Percentiles rank a stretch among this genome's conserved stretches.
Evolutionary conservation across 2,329 filamentous ascomycete species (phyloP).

Genomic region (Ophiostoma fasciatum): DNA sequence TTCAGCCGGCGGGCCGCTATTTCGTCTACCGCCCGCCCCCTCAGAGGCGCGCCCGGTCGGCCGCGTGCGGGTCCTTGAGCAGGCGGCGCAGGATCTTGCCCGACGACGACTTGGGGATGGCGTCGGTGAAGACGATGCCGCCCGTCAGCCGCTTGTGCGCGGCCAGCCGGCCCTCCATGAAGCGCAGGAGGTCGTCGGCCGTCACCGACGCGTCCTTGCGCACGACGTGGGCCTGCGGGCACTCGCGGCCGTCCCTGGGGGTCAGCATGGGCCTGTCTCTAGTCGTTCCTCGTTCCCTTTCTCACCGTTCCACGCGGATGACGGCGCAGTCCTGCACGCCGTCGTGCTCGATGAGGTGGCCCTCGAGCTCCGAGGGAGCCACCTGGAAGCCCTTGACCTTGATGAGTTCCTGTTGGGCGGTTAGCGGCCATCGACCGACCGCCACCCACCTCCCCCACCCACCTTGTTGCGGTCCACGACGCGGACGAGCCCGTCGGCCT

Average conservation of each 20-base stretch:
- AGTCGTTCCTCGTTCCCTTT: no score
- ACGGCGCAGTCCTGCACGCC: background rate
- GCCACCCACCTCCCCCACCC: no score
- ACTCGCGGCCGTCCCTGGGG: background rate
- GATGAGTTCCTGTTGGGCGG: conserved; percentile 24
- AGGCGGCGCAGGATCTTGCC: conserved; percentile 22
- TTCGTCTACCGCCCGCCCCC: no score
- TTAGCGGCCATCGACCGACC: no score
- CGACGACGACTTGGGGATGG: conserved; percentile 22
- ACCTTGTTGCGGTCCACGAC: conserved; percentile 24
- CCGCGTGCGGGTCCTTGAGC: no score
- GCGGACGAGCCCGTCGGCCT: conserved; percentile 17
- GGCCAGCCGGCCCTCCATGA: background rate
- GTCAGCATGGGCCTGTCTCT: no score
- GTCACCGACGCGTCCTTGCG: background rate
- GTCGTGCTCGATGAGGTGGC: conserved; percentile 9
- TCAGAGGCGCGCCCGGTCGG: no score
- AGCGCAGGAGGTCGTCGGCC: background rate
- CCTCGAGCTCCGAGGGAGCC: conserved; percentile 21
- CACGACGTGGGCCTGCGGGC: background rate
- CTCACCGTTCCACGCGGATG: background rate
- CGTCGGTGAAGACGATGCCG: conserved; percentile 20
- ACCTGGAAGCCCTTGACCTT: conserved; percentile 28
- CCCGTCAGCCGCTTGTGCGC: conserved; percentile 20
- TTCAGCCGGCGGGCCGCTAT: background rate